phyloP scores from a whole-genome alignment of 768 basidiomycete species.

The Lentinula aciculospora region DNA sequence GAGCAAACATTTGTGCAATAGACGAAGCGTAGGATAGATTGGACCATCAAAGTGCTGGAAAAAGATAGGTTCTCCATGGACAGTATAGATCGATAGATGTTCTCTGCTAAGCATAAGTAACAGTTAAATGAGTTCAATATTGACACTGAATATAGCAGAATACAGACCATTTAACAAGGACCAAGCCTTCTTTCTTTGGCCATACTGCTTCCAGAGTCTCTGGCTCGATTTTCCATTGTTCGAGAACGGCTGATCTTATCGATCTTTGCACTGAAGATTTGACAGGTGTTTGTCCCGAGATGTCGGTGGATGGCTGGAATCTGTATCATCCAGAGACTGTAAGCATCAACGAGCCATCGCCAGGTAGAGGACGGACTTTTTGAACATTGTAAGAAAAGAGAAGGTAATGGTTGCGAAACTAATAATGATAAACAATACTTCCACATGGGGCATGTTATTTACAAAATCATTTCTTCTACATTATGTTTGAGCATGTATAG shows the following conservation, averaged over 20 bases:
- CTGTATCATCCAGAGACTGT: constrained; percentile 26
- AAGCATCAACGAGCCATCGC: background rate
- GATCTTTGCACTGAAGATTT: constrained; percentile 91
- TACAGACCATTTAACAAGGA: constrained; percentile 89
- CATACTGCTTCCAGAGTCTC: constrained; percentile 88
- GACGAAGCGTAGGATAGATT: constrained; percentile 79
- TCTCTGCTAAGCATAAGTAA: constrained; percentile 66
- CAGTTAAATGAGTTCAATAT: constrained; percentile 14
- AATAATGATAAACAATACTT: constrained; percentile 4
- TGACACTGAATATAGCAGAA: background rate
- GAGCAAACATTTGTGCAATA: constrained; percentile 85
- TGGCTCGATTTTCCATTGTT: constrained; percentile 77
- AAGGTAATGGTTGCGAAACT: background rate
- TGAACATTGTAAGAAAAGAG: constrained; percentile 51
- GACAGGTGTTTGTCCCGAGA: constrained; percentile 84
- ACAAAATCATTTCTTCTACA: constrained; percentile 22
- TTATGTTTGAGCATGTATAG: constrained; percentile 26
- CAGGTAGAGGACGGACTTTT: constrained; percentile 45
- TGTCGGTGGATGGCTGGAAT: constrained; percentile 71
- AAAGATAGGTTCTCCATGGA: constrained; percentile 83
- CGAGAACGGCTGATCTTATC: constrained; percentile 73
- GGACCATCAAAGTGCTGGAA: constrained; percentile 98
- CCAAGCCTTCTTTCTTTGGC: constrained; percentile 97
- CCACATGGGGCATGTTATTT: background rate
- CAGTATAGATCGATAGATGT: constrained; percentile 88